Evolutionary conservation across 1,139 yeast species (phyloP).

Genomic region (Hanseniaspora uvarum): DNA sequence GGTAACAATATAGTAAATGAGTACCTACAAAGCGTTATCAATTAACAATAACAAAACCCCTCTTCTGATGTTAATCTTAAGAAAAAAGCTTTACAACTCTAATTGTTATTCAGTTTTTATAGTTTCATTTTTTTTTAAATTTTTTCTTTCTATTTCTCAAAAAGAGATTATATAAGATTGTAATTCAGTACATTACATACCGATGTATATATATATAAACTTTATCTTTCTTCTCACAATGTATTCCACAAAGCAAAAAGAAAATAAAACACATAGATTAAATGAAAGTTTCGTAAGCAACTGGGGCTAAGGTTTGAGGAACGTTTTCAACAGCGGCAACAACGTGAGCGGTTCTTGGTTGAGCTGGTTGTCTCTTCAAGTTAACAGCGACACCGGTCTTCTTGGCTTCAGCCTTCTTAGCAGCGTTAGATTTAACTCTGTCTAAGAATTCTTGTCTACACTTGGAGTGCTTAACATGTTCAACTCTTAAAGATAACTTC

Average conservation of each 20-base stretch:
- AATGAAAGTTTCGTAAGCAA: constrained; percentile 98
- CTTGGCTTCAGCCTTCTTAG: constrained; percentile 88
- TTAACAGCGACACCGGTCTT: constrained; percentile 81
- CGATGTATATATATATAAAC: constrained; percentile 11
- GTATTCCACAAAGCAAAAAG: constrained; percentile 19
- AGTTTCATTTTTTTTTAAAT: not conserved
- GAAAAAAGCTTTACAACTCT: too few relatives aligned
- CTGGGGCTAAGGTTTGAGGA: constrained; percentile 98
- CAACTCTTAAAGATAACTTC: constrained; percentile 97
- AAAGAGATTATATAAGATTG: constrained; percentile 1
- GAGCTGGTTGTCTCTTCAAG: constrained; percentile 97
- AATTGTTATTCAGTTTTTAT: too few relatives aligned
- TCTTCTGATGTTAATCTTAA: too few relatives aligned
- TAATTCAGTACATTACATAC: not conserved
- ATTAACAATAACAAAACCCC: too few relatives aligned
- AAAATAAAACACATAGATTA: constrained; percentile 36
- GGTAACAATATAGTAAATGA: too few relatives aligned
- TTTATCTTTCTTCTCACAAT: constrained; percentile 6
- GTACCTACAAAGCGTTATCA: too few relatives aligned
- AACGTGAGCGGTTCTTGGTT: constrained; percentile 87
- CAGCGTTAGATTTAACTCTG: constrained; percentile 97
- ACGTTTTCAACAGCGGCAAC: constrained; percentile 67
- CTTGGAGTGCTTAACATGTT: constrained; percentile 98
- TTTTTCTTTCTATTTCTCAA: not conserved
- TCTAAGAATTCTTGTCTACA: constrained; percentile 98